Base-by-base conservation (phyloP, 139 green algal species). In the Tetraselmis chui region DNA sequence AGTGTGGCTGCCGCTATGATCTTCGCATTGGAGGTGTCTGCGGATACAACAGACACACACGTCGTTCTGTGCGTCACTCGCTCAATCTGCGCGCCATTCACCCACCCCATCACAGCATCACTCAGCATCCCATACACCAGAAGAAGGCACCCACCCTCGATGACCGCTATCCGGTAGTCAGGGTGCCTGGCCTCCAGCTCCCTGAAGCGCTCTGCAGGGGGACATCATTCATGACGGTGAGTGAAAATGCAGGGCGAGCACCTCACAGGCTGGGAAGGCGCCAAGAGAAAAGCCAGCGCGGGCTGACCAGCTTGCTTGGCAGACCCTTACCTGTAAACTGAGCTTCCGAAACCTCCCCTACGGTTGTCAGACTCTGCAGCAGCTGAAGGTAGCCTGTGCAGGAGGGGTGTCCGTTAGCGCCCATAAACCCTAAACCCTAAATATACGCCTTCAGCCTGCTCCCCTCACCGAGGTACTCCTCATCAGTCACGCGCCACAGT, bases 1-100 rank as follows among this genome's bases (percentile, higher is more conserved):
- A 97, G 80, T 0, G 93, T 91, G 76, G 91, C 95, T 25, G 90
- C 94, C 28, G 88, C 95, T 0, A 98, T 80, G 26, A 98, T 74
- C 32, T 67, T 31, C 23, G 32, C 59, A 5, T 32, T 58, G 25
- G 79, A 67, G 0, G 67, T 59, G 82, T 93, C 88, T 88, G 83
- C 59, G n/a, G n/a, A n/a, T n/a, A n/a, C n/a, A n/a, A n/a, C 59
- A 88, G 58, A 89, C 85, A 22, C 79, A 77, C 24, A 89, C 59
- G 1, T 59, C 26, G 76, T 81, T 59, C 31, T 77, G n/a, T 2
- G 28, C 23, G 31, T 28, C 28, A 32, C 0, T 1, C 0, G 1
- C 29, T 29, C 78, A 28, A 74, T 83, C 29, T 1, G 76, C 78
- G 11, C 2, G 2, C 32, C 18, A 28, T 45, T 28, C 80, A 32